Conservation (phyloP, 179 eudicot genomes). For the Drosera spatulata region DNA sequence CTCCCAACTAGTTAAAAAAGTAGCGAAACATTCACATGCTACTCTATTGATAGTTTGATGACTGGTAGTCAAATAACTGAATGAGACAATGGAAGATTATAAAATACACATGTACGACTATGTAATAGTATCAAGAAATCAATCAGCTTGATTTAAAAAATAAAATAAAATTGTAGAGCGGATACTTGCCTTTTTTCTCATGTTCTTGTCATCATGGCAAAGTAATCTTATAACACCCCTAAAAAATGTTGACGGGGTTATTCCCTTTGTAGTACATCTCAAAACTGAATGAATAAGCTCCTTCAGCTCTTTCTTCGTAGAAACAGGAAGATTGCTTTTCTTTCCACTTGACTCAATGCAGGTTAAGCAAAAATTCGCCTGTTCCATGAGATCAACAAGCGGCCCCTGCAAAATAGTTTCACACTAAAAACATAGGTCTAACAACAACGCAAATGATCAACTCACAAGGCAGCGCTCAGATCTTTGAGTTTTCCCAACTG, state of each 20-base stretch:
- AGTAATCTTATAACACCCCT: conserved; percentile 40
- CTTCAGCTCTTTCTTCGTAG: conserved; percentile 57
- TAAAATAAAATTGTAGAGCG: too few relatives aligned
- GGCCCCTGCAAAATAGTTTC: conserved; percentile 22
- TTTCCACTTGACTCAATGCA: conserved; percentile 47
- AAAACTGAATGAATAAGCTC: conserved; percentile 43
- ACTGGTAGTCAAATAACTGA: neutral
- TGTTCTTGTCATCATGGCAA: conserved; percentile 34
- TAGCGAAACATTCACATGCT: too few relatives aligned
- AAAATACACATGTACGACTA: too few relatives aligned
- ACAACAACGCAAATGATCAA: neutral
- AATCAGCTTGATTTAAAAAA: too few relatives aligned
- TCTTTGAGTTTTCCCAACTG: neutral
- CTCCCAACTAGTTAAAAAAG: too few relatives aligned
- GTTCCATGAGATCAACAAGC: conserved; percentile 61
- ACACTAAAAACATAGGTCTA: neutral
- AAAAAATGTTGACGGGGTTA: conserved; percentile 58
- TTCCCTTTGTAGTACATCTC: conserved; percentile 34
- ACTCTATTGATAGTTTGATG: neutral
- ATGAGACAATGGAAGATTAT: neutral
- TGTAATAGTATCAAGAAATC: too few relatives aligned
- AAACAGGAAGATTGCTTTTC: conserved; percentile 22
- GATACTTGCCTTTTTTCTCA: conserved; percentile 50
- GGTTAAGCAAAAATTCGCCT: conserved; percentile 50
- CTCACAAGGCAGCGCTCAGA: neutral